Base-by-base conservation (phyloP, 345 rosid species). In the Ceriops tagal region DNA sequence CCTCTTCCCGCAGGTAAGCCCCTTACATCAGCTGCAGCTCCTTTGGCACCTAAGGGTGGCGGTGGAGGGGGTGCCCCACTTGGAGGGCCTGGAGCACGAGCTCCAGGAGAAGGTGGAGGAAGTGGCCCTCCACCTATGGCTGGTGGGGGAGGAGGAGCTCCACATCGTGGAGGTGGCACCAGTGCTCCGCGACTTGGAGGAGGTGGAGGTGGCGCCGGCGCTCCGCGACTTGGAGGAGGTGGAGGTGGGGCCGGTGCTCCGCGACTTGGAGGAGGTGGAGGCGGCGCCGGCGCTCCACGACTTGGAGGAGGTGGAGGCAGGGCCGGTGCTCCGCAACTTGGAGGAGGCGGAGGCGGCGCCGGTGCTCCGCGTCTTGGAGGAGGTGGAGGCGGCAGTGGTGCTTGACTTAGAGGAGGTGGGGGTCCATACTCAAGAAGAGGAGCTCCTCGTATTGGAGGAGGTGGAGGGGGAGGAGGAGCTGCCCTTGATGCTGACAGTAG, bases 31-130 rank as follows among this genome's bases (percentile, higher is more conserved):
- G 65, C 58, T 67, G 76, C 76, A 73, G 79, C 75, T 81, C 85
- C 86, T 71, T 68, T 82, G 37, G 78, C 79, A 71, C 95, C 90
- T 8, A 83, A 73, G 19, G 84, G 87, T 56, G 91, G 93, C 69
- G 96, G 93, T 53, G 90, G 97, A 73, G 93, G 96, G 16, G 92
- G 91, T 60, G 73, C 90, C 67, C 77, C 83, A 65, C 86, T 90
- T 8, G 92, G 90, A 64, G 82, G 88, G 16, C 86, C 85, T 60
- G 83, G 73, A 75, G 69, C 83, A 73, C 76, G 73, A 65, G 81
- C 84, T 73, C 97, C 90, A 16, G 87, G 84, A 70, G 89, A 87
- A 28, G 86, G 89, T 59, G 93, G 89, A 55, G 93, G 91, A 1
- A 86, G 85, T 4, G 89, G 87, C 6, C 52, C 70, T 28, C 72